Evolutionary conservation across 305 asterid genomes (phyloP).

Genomic region (Salvia sclarea): DNA sequence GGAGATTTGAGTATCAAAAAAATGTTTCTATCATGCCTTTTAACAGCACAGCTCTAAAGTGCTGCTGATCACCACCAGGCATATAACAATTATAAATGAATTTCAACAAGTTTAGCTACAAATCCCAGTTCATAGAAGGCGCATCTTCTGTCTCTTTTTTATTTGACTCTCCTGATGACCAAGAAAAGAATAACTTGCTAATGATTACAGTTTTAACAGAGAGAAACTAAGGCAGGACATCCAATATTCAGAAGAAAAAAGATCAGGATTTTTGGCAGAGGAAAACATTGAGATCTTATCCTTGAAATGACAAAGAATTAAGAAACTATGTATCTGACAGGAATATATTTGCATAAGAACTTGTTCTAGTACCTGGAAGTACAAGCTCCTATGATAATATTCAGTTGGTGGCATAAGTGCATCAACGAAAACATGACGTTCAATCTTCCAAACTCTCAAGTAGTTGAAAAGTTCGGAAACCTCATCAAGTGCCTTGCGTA

Average conservation of each 20-base stretch:
- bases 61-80: not conserved
- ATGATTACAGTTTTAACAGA: not conserved
- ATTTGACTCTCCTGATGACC: not conserved
- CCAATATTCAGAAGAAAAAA: slow-evolving; percentile 10
- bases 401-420: slow-evolving; percentile 97
- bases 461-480: slow-evolving; percentile 78
- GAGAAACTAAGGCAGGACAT: slow-evolving; percentile 8
- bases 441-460: slow-evolving; percentile 81
- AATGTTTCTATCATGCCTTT: not conserved
- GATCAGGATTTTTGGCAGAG: not conserved
- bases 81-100: not conserved
- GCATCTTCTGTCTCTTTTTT: not conserved
- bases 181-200: not conserved
- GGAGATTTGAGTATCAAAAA: slow-evolving; percentile 23
- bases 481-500: slow-evolving; percentile 92
- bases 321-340: slow-evolving; percentile 14
- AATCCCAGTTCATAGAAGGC: not conserved
- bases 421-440: slow-evolving; percentile 63
- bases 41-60: not conserved
- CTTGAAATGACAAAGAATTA: not conserved
- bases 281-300: slow-evolving; percentile 15
- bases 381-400: slow-evolving; percentile 76
- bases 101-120: not conserved
- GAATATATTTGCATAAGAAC: slow-evolving; percentile 9
- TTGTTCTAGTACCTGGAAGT: slow-evolving; percentile 74